These are phyloP conservation scores for Scedosporium boydii DNA, from an alignment of 2,329 filamentous ascomycete species.

Conservation along the genomic window DNA sequence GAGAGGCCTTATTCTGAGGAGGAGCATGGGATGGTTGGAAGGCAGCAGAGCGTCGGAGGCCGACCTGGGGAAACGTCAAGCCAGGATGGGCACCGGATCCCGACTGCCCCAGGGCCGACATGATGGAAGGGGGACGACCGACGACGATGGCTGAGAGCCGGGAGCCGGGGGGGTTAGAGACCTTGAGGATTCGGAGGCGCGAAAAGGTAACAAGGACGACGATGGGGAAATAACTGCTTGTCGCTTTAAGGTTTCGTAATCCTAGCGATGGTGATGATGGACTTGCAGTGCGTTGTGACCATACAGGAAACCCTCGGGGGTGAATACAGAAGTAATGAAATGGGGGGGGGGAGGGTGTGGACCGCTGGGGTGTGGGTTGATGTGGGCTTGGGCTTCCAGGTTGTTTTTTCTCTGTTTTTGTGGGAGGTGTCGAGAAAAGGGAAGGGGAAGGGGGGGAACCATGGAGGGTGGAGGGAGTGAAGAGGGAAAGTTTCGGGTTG, in stretches of 20 bases:
- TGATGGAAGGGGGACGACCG: slow-evolving; percentile 17
- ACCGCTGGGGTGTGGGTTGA: slow-evolving; percentile 9
- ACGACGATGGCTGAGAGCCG: slow-evolving; percentile 4
- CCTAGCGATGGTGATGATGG: slow-evolving; percentile 8
- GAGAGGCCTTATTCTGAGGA: slow-evolving; percentile 45
- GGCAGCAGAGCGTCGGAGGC: slow-evolving; percentile 33
- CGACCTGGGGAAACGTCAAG: slow-evolving; percentile 42
- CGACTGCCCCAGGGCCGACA: slow-evolving; percentile 40
- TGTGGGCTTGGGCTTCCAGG: slow-evolving; percentile 6
- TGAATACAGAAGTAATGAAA: slow-evolving; percentile 8
- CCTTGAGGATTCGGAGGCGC: slow-evolving; percentile 2
- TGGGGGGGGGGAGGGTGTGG: slow-evolving; percentile 8
- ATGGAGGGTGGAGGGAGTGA: slow-evolving; percentile 8
- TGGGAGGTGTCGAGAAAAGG: slow-evolving; percentile 5
- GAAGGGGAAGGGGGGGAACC: slow-evolving; percentile 5
- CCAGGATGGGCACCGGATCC: slow-evolving; percentile 43
- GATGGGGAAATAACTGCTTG: background rate
- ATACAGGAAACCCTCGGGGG: slow-evolving; percentile 9
- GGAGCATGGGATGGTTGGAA: slow-evolving; percentile 38
- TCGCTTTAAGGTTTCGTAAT: slow-evolving; percentile 8
- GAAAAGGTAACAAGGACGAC: slow-evolving; percentile 1
- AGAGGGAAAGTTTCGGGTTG: slow-evolving; percentile 8
- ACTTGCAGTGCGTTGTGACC: slow-evolving; percentile 7
- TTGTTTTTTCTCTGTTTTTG: slow-evolving; percentile 7
- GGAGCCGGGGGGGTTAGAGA: background rate